Evolutionary conservation across 2,329 filamentous ascomycete genomes (phyloP).

Genomic region (Ceratocystis eucalypticola): DNA sequence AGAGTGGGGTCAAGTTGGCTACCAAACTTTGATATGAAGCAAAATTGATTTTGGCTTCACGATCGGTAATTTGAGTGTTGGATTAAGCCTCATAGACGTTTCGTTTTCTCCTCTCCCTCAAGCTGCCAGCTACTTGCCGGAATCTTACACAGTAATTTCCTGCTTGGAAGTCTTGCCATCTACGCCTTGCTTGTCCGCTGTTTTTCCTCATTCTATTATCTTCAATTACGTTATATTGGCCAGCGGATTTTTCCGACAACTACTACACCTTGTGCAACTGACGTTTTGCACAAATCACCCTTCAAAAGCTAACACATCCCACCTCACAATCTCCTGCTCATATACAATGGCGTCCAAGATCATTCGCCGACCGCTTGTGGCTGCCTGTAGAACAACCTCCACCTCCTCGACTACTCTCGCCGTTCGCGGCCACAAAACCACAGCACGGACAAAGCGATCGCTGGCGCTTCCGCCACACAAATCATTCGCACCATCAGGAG

Average conservation of each 20-base stretch:
- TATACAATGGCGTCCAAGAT: conserved; percentile 28
- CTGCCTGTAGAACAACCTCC: conserved; percentile 23
- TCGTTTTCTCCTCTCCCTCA: background rate
- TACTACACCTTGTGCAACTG: background rate
- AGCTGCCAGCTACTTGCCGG: background rate
- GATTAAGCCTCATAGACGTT: conserved; percentile 3
- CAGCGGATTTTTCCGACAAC: background rate
- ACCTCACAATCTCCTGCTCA: background rate
- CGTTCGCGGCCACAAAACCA: conserved; percentile 37
- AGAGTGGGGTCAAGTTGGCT: conserved; percentile 6
- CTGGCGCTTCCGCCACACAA: conserved; percentile 48
- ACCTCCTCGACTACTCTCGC: conserved; percentile 23
- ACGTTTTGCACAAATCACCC: background rate
- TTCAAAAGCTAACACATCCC: background rate
- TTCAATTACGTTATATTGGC: background rate
- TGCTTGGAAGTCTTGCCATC: background rate
- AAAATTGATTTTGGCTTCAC: conserved; percentile 11
- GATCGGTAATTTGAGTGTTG: conserved; percentile 3
- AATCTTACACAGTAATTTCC: background rate
- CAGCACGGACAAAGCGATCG: conserved; percentile 40
- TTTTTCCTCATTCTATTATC: background rate
- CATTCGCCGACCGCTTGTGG: conserved; percentile 28
- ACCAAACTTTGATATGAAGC: conserved; percentile 13
- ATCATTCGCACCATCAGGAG: conserved; percentile 38
- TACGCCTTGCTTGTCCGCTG: background rate